Evolutionary conservation across 106 monocot genomes (phyloP).

Genomic region (Hemerocallis citrina): DNA sequence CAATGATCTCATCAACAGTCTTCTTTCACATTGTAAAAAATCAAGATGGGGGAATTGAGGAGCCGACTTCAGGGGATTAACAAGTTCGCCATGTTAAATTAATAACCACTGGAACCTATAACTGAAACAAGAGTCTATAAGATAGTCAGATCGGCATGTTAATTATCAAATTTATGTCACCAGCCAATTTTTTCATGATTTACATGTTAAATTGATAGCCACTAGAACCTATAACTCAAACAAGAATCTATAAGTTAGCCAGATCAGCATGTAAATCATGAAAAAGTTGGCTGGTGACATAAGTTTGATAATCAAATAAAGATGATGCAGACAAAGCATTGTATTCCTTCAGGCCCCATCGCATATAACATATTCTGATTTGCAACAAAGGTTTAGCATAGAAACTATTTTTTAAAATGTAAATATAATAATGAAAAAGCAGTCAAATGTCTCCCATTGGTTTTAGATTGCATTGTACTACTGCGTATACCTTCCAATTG

Average conservation of each 20-base stretch:
- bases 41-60: no score
- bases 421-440: background rate
- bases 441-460: background rate
- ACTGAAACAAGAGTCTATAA: background rate
- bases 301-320: background rate
- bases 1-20: no score
- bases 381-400: background rate
- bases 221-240: background rate
- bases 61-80: no score
- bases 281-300: background rate
- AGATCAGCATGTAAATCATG: background rate
- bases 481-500: slow-evolving; percentile 77
- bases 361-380: background rate
- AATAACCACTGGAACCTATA: background rate
- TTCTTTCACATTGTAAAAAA: no score
- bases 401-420: background rate
- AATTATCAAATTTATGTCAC: background rate
- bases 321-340: background rate
- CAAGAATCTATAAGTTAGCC: background rate
- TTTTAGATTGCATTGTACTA: background rate
- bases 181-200: background rate
- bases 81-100: no score
- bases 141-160: background rate
- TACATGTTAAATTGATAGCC: no score
- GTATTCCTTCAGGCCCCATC: background rate